phyloP scores from a whole-genome alignment of 805 yeast species.

The Cyberlindnera mrakii region DNA sequence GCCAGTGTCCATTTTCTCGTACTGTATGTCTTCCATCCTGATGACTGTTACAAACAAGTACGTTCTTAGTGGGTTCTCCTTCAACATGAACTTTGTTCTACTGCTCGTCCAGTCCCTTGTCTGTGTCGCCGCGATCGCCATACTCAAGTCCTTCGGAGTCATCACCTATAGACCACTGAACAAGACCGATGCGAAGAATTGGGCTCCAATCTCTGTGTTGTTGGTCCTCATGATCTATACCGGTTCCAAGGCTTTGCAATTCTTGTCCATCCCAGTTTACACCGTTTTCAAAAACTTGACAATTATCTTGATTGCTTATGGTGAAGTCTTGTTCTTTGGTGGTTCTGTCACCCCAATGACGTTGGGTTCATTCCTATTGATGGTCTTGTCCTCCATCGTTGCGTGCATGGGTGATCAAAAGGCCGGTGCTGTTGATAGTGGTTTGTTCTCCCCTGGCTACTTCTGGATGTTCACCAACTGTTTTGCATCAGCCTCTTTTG shows the following conservation, averaged over 20 bases:
- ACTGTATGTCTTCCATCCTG: constrained; percentile 90
- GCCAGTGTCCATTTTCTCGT: constrained; percentile 65
- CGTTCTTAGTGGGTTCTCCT: constrained; percentile 68
- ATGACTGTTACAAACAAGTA: constrained; percentile 98
- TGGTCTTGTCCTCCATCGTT: constrained; percentile 93
- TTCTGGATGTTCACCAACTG: constrained; percentile 97
- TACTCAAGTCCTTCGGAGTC: constrained; percentile 66
- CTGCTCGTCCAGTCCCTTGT: constrained; percentile 85
- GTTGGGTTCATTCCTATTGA: constrained; percentile 77
- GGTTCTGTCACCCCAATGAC: constrained; percentile 89
- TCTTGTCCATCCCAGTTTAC: constrained; percentile 88
- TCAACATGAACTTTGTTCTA: constrained; percentile 81
- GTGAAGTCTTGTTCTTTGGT: constrained; percentile 97
- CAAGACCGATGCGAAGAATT: constrained; percentile 83
- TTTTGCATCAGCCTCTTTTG: constrained; percentile 89
- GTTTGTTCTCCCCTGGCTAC: constrained; percentile 63
- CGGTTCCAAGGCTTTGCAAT: constrained; percentile 90
- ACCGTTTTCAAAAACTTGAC: constrained; percentile 97
- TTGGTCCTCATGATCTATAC: constrained; percentile 95
- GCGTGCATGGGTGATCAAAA: constrained; percentile 84
- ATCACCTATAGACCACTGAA: constrained; percentile 86
- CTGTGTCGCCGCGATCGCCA: constrained; percentile 66
- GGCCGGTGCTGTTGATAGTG: constrained; percentile 27
- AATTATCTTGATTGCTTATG: constrained; percentile 93
- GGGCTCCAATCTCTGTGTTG: constrained; percentile 90